A percentile compares a stretch with the other conserved stretches of the same genome.
phyloP scores from a whole-genome alignment of 2,329 filamentous ascomycete genomes.

The Colletotrichum coccodes region DNA sequence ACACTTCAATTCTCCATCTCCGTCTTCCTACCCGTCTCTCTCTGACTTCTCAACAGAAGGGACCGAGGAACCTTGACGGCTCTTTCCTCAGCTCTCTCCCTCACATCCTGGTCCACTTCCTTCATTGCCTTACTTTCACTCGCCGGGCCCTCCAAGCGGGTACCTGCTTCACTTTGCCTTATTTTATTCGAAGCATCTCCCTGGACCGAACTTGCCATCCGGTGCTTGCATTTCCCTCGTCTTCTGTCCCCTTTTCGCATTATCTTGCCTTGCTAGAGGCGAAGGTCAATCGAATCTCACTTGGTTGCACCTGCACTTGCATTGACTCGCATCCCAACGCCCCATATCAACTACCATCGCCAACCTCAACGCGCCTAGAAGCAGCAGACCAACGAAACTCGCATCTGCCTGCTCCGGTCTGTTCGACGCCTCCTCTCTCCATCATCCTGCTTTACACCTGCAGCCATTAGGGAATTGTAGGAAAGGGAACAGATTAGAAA shows the following conservation, averaged over 20 bases:
- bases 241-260: not conserved
- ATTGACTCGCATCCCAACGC: not conserved
- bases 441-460: not conserved
- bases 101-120: not conserved
- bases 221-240: not conserved
- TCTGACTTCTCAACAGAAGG: not conserved
- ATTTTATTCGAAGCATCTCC: not conserved
- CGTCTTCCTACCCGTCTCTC: not conserved
- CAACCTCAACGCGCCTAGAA: not conserved
- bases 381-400: not conserved
- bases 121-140: not conserved
- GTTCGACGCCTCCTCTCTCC: not conserved
- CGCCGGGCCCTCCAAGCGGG: not conserved
- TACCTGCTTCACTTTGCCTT: too few relatives aligned
- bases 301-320: not conserved
- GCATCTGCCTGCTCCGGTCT: slow-evolving; percentile 9
- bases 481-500: slow-evolving; percentile 27
- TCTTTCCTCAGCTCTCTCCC: not conserved
- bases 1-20: not conserved
- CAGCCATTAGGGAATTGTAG: not conserved
- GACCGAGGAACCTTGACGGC: not conserved
- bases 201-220: not conserved
- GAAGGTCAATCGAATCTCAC: not conserved
- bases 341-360: not conserved
- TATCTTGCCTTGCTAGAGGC: slow-evolving; percentile 13